These are phyloP conservation scores for Phytophthora pisi DNA, from an alignment of 352 stramenopile species.

Conservation along the genomic window DNA sequence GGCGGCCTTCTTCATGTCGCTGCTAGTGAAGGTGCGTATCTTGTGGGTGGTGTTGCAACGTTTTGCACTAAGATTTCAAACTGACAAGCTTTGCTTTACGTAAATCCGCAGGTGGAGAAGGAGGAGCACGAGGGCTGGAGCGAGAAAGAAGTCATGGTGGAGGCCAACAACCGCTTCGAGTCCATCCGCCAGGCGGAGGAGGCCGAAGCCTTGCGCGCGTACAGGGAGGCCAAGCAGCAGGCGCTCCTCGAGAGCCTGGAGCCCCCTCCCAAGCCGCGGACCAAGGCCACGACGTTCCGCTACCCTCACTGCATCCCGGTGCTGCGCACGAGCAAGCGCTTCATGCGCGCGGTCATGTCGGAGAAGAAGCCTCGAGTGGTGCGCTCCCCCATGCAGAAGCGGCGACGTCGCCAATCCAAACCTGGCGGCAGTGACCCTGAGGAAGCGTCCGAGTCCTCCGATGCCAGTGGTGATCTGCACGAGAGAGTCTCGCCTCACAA, in stretches of 20 bases:
- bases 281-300: constrained; percentile 29
- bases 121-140: constrained; percentile 35
- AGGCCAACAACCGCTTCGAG: constrained; percentile 28
- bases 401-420: constrained; percentile 19
- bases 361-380: constrained; percentile 26
- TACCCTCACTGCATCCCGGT: constrained; percentile 34
- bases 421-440: constrained; percentile 4
- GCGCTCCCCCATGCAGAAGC: constrained; percentile 14
- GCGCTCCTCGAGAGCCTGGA: constrained; percentile 13
- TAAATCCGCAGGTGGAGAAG: constrained; percentile 23
- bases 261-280: constrained; percentile 24
- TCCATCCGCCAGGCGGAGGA: constrained; percentile 24
- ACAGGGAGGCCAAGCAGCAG: constrained; percentile 32
- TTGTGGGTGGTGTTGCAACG: background rate
- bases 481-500: constrained; percentile 1
- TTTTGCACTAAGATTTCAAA: background rate
- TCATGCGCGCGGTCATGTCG: constrained; percentile 37
- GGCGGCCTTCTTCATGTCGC: constrained; percentile 31
- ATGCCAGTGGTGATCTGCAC: constrained; percentile 15
- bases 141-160: constrained; percentile 20
- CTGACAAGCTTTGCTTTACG: background rate
- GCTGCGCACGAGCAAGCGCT: constrained; percentile 33
- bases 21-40: constrained; percentile 25
- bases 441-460: constrained; percentile 21
- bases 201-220: constrained; percentile 18